Base-by-base conservation (phyloP, 139 green algal genomes). In the Chlamydomonas schloesseri region DNA sequence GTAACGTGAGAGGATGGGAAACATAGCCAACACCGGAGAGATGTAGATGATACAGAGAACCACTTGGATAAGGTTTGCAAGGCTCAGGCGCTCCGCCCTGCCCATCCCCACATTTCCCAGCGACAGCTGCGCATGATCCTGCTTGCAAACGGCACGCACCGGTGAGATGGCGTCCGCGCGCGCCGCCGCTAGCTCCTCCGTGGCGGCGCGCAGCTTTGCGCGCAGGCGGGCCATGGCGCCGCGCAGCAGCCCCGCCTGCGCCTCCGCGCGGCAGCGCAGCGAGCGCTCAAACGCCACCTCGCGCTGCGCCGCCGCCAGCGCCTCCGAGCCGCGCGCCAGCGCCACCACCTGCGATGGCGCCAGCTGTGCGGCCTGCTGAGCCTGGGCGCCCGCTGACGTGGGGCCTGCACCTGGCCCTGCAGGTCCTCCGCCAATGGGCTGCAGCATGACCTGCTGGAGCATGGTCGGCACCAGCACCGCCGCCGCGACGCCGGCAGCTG, bases 261-360 rank as follows among this genome's bases (percentile, higher is more conserved):
- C 87, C 87, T 94, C 88, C 3, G 83, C 84, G 23, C 84, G 73
- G 17, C 36, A 31, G 24, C 84, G 74, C 15, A 84, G 73, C 57
- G 70, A 21, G 2, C 81, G 28, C 57, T 90, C 68, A 10, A 88
- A 86, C n/a, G 57, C 26, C 50, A 71, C 64, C 60, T 96, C 92
- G 10, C 93, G 83, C 64, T 88, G 77, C 18, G 89, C 90, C 21
- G 93, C 91, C 8, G 82, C 84, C 23, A 92, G 71, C 4, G 73
- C 82, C 46, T 94, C 93, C 31, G 82, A 76, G 14, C 68, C 73
- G 21, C 83, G 50, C 0, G 88, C 73, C 36, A 64, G 37, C 11
- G 84, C 88, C 67, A 91, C 70, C 68, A 82, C 53, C 65, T 83
- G 88, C 75, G 34, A 76, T 0, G 24, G 67, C 24, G 46, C 15